Evolutionary conservation across 805 yeast species (phyloP).

Genomic region (Danielia reshetovae): DNA sequence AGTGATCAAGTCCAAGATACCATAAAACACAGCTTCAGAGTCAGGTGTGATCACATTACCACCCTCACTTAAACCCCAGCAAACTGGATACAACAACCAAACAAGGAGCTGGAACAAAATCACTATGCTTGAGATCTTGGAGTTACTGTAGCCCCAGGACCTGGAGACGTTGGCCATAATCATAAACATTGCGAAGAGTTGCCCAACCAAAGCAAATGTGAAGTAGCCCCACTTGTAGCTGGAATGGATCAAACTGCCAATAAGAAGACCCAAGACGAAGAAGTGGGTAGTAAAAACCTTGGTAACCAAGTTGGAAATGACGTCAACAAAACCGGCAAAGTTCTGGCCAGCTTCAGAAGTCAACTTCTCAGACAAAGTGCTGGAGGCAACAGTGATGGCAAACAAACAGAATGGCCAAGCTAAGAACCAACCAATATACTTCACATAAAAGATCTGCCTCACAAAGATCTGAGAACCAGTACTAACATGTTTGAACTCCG

Average conservation of each 20-base stretch:
- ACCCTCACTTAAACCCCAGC: constrained; percentile 58
- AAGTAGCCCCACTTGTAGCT: constrained; percentile 70
- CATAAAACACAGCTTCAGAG: constrained; percentile 56
- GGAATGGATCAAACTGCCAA: constrained; percentile 52
- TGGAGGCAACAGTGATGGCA: constrained; percentile 27
- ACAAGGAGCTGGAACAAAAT: constrained; percentile 34
- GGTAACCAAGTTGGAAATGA: constrained; percentile 35
- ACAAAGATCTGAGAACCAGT: constrained; percentile 24
- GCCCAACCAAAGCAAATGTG: constrained; percentile 46
- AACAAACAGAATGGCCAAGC: constrained; percentile 44
- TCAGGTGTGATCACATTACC: constrained; percentile 59
- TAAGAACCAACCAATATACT: constrained; percentile 56
- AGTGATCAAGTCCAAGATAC: constrained; percentile 49
- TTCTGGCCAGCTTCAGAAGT: neutral
- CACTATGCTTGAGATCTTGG: constrained; percentile 10
- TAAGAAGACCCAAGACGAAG: constrained; percentile 50
- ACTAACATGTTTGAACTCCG: constrained; percentile 47
- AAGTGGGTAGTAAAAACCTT: constrained; percentile 44
- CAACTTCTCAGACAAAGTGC: constrained; percentile 16
- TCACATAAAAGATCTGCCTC: constrained; percentile 55
- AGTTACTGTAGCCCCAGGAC: neutral
- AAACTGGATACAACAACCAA: constrained; percentile 47
- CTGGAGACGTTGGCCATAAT: constrained; percentile 5
- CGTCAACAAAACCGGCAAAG: constrained; percentile 23
- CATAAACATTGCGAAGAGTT: constrained; percentile 38